A percentile compares a stretch with the other conserved stretches of the same genome.
Conservation (phyloP, 192 early-diverging fungal species). For the Linderina pennispora region DNA sequence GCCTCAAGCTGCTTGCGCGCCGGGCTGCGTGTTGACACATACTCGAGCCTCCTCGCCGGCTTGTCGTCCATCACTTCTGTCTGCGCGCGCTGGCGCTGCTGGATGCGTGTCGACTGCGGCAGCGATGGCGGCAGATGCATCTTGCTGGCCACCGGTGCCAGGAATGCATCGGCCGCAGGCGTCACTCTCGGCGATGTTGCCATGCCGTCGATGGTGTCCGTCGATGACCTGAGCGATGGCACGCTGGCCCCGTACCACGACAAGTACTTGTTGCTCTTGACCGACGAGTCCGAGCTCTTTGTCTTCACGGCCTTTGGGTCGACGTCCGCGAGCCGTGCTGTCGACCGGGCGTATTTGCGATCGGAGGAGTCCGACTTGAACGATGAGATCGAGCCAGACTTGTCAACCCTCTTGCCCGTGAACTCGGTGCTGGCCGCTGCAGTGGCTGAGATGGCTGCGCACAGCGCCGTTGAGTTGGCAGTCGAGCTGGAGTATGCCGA, state of each 20-base stretch:
- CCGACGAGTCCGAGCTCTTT: neutral
- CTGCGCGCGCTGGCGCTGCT: constrained; percentile 18
- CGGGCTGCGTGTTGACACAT: neutral
- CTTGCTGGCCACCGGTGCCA: neutral
- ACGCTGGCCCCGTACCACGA: constrained; percentile 19
- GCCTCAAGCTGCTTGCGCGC: neutral
- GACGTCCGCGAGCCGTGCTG: constrained; percentile 35
- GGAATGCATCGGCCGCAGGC: neutral
- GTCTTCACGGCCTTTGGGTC: neutral
- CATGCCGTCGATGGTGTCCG: neutral
- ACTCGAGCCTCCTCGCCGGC: too few species aligned
- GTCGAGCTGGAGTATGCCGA: neutral
- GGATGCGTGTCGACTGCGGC: constrained; percentile 21
- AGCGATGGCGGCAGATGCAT: neutral
- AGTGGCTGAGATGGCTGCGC: neutral
- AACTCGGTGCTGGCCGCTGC: too few species aligned
- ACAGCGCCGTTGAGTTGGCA: neutral
- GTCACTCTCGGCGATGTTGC: neutral
- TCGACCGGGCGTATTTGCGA: constrained; percentile 42
- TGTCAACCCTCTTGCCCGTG: too few species aligned
- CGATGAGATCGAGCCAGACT: constrained; percentile 1
- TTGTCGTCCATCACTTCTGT: constrained; percentile 7
- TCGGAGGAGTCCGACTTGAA: constrained; percentile 29
- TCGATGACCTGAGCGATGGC: neutral
- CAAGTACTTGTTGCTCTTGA: neutral